phyloP scores from a whole-genome alignment of 2,329 filamentous ascomycete genomes.

The Davidsoniella eucalypti region DNA sequence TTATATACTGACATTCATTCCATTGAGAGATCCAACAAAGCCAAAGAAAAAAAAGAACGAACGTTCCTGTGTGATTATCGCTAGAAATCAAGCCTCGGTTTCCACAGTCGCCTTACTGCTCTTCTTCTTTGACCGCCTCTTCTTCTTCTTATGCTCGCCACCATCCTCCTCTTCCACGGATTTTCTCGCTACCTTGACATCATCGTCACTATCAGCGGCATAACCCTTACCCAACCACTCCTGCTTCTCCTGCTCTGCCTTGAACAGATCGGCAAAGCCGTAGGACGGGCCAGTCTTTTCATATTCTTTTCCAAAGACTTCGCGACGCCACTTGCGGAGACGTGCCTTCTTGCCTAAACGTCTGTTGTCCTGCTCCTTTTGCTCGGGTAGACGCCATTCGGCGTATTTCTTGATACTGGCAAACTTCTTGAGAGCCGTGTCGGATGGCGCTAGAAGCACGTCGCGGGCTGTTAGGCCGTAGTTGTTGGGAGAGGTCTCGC shows the following conservation, averaged over 20 bases:
- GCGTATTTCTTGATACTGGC: slow-evolving; percentile 91
- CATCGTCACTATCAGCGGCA: slow-evolving; percentile 9
- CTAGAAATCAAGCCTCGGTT: slow-evolving; percentile 8
- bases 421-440: slow-evolving; percentile 74
- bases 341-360: slow-evolving; percentile 82
- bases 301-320: slow-evolving; percentile 43
- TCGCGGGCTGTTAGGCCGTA: slow-evolving; percentile 83
- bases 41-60: too few species aligned
- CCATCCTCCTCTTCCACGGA: slow-evolving; percentile 18
- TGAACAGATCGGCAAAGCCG: slow-evolving; percentile 31
- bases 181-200: slow-evolving; percentile 16
- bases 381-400: slow-evolving; percentile 69
- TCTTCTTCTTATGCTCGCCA: slow-evolving; percentile 21
- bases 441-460: slow-evolving; percentile 75
- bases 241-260: slow-evolving; percentile 17
- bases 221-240: slow-evolving; percentile 13
- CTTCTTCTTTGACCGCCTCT: slow-evolving; percentile 37
- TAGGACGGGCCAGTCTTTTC: slow-evolving; percentile 40
- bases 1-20: not conserved
- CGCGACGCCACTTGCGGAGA: slow-evolving; percentile 66
- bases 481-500: slow-evolving; percentile 76
- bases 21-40: not conserved
- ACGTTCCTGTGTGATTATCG: not conserved
- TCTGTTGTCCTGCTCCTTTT: slow-evolving; percentile 82
- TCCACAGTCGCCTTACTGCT: slow-evolving; percentile 24